These are phyloP conservation scores for Alloteropsis angusta DNA, from an alignment of 202 grass and related monocot species.

Conservation along the genomic window DNA sequence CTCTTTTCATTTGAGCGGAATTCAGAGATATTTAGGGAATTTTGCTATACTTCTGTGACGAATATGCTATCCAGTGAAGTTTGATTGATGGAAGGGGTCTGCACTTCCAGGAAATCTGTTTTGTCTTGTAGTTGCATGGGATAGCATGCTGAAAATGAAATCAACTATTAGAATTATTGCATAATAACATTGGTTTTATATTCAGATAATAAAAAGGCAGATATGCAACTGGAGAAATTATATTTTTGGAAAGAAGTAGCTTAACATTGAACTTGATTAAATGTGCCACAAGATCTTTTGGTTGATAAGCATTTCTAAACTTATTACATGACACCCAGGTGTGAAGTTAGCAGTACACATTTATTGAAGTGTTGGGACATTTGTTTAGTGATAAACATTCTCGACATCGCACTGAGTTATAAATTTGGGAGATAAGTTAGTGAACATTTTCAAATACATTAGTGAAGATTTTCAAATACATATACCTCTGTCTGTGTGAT, in stretches of 20 bases:
- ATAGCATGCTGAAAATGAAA: neutral
- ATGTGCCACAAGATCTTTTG: neutral
- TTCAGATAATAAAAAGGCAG: neutral
- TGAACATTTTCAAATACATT: neutral
- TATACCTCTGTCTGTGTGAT: neutral
- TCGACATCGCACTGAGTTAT: neutral
- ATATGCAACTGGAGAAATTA: neutral
- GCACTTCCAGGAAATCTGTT: neutral
- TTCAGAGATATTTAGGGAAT: neutral
- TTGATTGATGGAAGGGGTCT: neutral
- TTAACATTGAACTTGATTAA: neutral
- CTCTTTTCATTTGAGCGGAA: slow-evolving; percentile 6
- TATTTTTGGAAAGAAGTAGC: neutral
- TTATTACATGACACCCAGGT: neutral
- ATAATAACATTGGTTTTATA: neutral
- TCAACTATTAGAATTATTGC: neutral
- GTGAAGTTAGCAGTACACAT: neutral
- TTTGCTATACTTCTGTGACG: neutral
- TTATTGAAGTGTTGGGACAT: neutral
- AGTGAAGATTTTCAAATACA: neutral
- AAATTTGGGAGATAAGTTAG: slow-evolving; percentile 12
- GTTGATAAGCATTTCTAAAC: neutral
- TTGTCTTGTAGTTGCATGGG: neutral
- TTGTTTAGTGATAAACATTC: neutral
- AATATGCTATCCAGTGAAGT: neutral